A percentile compares a stretch with the other conserved stretches of the same genome.
These are phyloP conservation scores for Cladosporium sp. DNA, from an alignment of 2,329 filamentous ascomycete genomes.

Conservation along the genomic window DNA sequence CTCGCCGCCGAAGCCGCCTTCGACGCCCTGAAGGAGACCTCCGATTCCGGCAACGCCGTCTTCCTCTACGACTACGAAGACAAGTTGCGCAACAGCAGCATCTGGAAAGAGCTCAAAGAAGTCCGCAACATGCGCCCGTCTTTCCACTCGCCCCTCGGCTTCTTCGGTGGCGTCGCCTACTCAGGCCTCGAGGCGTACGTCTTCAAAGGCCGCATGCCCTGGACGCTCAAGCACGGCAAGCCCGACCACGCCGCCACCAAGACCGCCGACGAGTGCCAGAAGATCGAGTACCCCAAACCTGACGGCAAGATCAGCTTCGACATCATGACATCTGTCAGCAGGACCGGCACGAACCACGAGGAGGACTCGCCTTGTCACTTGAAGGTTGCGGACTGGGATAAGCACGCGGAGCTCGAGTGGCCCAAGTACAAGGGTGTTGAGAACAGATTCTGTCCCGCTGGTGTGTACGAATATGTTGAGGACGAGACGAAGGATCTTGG, in stretches of 20 bases:
- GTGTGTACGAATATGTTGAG: conserved; percentile 97
- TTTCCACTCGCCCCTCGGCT: conserved; percentile 82
- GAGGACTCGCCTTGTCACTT: conserved; percentile 97
- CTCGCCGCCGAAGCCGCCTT: conserved; percentile 89
- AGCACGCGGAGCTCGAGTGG: conserved; percentile 79
- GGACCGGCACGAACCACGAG: conserved; percentile 97
- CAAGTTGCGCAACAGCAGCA: conserved; percentile 76
- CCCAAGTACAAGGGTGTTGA: conserved; percentile 89
- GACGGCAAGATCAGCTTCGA: conserved; percentile 95
- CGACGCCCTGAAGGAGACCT: conserved; percentile 62
- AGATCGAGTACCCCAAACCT: conserved; percentile 96
- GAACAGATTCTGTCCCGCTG: conserved; percentile 95
- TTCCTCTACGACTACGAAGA: conserved; percentile 97
- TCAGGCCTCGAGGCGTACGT: conserved; percentile 90
- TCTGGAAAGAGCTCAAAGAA: conserved; percentile 92
- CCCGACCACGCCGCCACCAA: conserved; percentile 79
- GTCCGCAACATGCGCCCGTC: conserved; percentile 97
- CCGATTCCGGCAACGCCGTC: conserved; percentile 64
- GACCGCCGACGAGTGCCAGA: conserved; percentile 72
- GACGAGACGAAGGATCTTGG: conserved; percentile 83
- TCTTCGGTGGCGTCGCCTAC: conserved; percentile 89
- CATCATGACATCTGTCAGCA: conserved; percentile 89
- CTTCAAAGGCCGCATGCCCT: conserved; percentile 80
- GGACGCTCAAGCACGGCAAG: conserved; percentile 85
- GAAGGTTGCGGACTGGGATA: conserved; percentile 93